Base-by-base conservation (phyloP, 208 protist genomes). In the Leishmania turanica region DNA sequence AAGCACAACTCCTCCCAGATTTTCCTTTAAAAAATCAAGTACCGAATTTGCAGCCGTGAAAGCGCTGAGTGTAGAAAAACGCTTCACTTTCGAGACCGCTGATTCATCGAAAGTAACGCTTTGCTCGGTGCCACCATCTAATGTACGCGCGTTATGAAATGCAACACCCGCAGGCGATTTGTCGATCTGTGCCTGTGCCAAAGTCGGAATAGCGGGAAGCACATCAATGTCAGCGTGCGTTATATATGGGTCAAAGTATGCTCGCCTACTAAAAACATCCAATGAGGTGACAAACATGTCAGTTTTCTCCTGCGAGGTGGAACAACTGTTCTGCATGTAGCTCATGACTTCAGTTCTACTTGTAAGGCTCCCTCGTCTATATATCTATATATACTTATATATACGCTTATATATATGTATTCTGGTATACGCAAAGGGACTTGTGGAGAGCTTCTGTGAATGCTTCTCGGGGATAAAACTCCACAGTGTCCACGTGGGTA, bases 281-380 rank as follows among this genome's bases (percentile, higher is more conserved):
- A 81, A 65, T 5, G 81, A 72, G 5, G 81, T 81, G 24, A 84
- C 81, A 73, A 80, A 80, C 76, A 72, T 78, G 49, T 81, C 81
- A 4, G 65, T 64, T 27, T 66, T 47, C 2, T 70, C 75, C 53
- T 79, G n/a, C 0, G 78, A 34, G 0, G 42, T 31, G 11, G 19
- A 15, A 37, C 31, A 34, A 31, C 24, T 37, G 45, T 8, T 54
- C 68, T 37, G 27, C 5, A 4, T 51, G 13, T 24, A 51, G 68
- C 24, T 53, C 68, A 73, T 73, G 42, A 54, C 45, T 73, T 7
- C 45, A 53, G 13, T 17, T 5, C 49, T 21, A 3, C 24, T 19
- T 21, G 24, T 13, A n/a, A 3, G 4, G 11, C 24, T 45, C 19
- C n/a, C 45, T 75, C 40, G 1, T 76, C 45, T 27, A 31, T 5